Evolutionary conservation across 352 stramenopile genomes (phyloP).

Genomic region (Lagenidium sp.): DNA sequence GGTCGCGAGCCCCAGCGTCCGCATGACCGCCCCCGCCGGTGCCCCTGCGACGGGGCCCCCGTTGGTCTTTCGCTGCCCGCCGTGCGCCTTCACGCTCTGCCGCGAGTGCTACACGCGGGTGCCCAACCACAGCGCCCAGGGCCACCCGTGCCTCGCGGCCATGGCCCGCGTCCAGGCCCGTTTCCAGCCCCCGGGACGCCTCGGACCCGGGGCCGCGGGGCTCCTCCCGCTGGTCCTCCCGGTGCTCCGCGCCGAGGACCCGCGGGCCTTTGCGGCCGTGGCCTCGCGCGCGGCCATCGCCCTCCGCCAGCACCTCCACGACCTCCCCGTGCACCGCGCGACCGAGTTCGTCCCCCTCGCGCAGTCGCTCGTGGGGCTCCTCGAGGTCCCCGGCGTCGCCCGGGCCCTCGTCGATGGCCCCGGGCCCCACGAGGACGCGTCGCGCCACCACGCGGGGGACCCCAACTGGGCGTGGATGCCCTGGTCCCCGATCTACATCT

Average conservation of each 20-base stretch:
- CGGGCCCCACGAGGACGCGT: conserved; percentile 18
- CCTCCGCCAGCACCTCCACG: conserved; percentile 32
- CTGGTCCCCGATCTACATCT: conserved; percentile 39
- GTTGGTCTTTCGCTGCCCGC: conserved; percentile 12
- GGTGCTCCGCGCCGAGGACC: conserved; percentile 8
- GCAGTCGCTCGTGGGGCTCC: conserved; percentile 35
- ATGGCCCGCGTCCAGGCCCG: conserved; percentile 1
- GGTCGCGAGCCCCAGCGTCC: not conserved
- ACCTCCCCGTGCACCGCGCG: conserved; percentile 44
- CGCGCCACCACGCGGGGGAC: conserved; percentile 32
- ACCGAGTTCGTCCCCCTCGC: conserved; percentile 23
- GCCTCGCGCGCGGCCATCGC: conserved; percentile 33
- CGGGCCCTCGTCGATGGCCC: conserved; percentile 18
- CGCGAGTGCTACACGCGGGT: conserved; percentile 38
- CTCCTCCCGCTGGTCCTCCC: conserved; percentile 33
- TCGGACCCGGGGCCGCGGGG: too few relatives aligned
- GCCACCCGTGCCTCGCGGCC: conserved; percentile 7
- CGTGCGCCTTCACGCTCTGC: conserved; percentile 14
- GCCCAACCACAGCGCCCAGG: too few relatives aligned
- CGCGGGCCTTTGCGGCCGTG: conserved; percentile 8
- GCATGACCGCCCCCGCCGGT: too few relatives aligned
- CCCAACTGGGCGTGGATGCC: conserved; percentile 20
- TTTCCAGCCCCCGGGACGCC: conserved; percentile 1
- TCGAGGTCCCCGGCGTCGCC: conserved; percentile 22
- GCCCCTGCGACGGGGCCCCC: conserved; percentile 3